Evolutionary conservation across 768 basidiomycete genomes (phyloP), one percentile per base, ranked within the genome.

Genomic region (Auriscalpium microsporum): DNA sequence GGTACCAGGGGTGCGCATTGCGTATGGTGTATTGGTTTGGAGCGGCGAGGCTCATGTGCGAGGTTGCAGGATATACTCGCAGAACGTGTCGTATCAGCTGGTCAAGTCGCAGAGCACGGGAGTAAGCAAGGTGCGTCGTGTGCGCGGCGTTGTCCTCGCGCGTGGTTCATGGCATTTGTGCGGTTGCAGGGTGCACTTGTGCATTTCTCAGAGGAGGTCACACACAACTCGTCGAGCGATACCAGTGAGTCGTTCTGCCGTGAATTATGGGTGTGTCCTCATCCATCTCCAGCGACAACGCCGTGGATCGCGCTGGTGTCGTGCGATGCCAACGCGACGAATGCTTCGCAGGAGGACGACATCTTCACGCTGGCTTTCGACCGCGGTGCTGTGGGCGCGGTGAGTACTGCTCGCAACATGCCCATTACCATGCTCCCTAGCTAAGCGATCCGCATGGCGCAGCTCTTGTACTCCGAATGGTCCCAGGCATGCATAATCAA

Each of bases 261-360:
- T 16, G n/a, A 35, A 49, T 46, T 13, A 17, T 49, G 51, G 11
- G 11, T 16, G 16, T 49, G 33, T n/a, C 48, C 17, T 28, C 57
- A 23, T 50, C 19, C 45, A 10, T 8, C 50, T 37, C 28, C 61
- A 79, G 86, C 88, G 3, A 75, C 72, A 6, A 90, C 92, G 0
- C 91, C 94, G 4, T 96, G 93, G 92, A 87, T 96, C 62, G 94
- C 94, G 11, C 77, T 94, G 59, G 79, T 96, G 49, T 79, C 83
- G 3, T 95, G 93, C 68, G 92, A 94, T 64, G 64, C 66, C 54
- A 93, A 94, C 67, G 77, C 84, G 16, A 89, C 89, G 14, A 71
- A 78, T 56, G 73, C 80, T 3, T 82, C 83, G 1, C 66, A 73
- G 51, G 73, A 79, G 3, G 67, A 73, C 48, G 93, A 96, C 66